Evolutionary conservation across 164 flowering plant genomes (phyloP).

Genomic region (Vitis amurensis): DNA sequence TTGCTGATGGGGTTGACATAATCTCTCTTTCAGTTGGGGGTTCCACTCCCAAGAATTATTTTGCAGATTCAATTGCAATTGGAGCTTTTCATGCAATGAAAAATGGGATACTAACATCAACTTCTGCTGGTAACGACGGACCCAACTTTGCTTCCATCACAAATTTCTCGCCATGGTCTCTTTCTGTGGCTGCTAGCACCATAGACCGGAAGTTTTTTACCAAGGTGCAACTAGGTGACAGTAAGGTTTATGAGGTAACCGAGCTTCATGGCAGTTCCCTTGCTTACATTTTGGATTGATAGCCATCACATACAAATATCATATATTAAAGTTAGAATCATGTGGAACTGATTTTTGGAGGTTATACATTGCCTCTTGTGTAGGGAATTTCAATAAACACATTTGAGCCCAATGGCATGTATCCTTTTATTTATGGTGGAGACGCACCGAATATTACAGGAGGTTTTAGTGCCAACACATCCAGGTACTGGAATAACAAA

Average conservation of each 20-base stretch:
- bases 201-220: constrained; percentile 30
- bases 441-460: constrained; percentile 25
- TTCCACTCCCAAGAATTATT: constrained; percentile 2
- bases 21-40: constrained; percentile 39
- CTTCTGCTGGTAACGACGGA: constrained; percentile 37
- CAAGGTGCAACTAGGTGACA: constrained; percentile 27
- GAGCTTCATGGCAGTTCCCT: neutral
- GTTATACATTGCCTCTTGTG: neutral
- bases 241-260: constrained; percentile 22
- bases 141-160: constrained; percentile 20
- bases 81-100: constrained; percentile 41
- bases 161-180: constrained; percentile 43
- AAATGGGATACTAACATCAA: constrained; percentile 30
- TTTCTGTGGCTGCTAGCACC: constrained; percentile 44
- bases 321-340: too few species aligned
- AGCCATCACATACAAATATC: too few species aligned
- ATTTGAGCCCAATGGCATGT: constrained; percentile 11
- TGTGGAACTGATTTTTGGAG: too few species aligned
- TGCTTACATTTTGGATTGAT: neutral
- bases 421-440: constrained; percentile 30
- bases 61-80: constrained; percentile 27
- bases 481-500: constrained; percentile 19
- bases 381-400: constrained; percentile 37
- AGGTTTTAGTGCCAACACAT: constrained; percentile 8
- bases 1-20: constrained; percentile 51